Percentiles rank a stretch among this genome's conserved stretches.
Evolutionary conservation across 2,329 filamentous ascomycete species (phyloP).

Genomic region (Nemania diffusa): DNA sequence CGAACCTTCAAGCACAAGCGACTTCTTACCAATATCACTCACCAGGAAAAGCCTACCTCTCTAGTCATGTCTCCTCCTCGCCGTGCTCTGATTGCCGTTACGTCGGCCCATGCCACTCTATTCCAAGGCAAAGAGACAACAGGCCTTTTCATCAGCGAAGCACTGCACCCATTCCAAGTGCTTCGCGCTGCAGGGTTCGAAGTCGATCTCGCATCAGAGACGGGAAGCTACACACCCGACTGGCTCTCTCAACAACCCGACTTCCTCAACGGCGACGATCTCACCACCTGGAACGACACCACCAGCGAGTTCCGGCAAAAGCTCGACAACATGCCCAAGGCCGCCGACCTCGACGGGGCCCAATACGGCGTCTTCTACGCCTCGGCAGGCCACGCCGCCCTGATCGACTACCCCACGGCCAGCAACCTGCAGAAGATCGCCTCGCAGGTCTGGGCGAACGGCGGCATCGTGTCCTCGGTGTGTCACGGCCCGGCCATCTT

Average conservation of each 20-base stretch:
- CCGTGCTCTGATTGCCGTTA: constrained; percentile 55
- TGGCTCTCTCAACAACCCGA: constrained; percentile 57
- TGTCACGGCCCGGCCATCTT: constrained; percentile 55
- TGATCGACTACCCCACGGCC: constrained; percentile 59
- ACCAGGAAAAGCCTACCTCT: not conserved
- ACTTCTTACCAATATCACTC: not conserved
- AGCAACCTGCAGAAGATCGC: constrained; percentile 55
- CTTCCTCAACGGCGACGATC: constrained; percentile 55
- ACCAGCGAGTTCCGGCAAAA: constrained; percentile 57
- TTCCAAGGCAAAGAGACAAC: constrained; percentile 54
- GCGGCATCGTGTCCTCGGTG: constrained; percentile 56
- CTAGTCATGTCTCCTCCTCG: constrained; percentile 48
- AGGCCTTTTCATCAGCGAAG: constrained; percentile 60
- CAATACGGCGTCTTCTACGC: constrained; percentile 56
- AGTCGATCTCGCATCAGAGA: constrained; percentile 59
- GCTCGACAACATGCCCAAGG: constrained; percentile 55
- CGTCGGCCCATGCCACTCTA: constrained; percentile 55
- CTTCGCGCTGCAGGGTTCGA: constrained; percentile 57
- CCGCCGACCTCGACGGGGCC: constrained; percentile 49
- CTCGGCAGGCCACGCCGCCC: constrained; percentile 56
- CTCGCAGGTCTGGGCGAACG: constrained; percentile 52
- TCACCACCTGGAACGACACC: constrained; percentile 53
- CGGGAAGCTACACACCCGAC: constrained; percentile 55
- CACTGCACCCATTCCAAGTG: constrained; percentile 60
- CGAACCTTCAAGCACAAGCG: not conserved